Evolutionary conservation across 1,284 basidiomycete genomes (phyloP).

Genomic region (Rhodotorula sp.): DNA sequence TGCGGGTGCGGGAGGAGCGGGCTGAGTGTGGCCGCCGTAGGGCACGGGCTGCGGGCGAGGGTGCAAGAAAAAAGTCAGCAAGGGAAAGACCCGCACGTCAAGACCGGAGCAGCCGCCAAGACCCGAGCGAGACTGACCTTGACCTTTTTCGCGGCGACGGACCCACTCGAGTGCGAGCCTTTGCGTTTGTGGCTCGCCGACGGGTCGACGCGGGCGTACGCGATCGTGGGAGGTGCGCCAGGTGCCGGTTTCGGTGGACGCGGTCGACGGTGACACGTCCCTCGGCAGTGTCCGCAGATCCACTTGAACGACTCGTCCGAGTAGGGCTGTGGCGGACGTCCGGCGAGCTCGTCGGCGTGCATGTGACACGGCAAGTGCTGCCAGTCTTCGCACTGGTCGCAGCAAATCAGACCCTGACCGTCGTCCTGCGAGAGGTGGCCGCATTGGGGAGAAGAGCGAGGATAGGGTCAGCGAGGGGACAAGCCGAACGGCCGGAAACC

Average conservation of each 20-base stretch:
- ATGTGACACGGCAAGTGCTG: conserved; percentile 48
- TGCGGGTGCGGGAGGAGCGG: neutral
- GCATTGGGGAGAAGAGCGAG: neutral
- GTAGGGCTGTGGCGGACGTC: conserved; percentile 37
- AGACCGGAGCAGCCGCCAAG: no score
- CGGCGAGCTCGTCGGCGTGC: conserved; percentile 42
- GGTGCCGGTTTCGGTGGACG: conserved; percentile 22
- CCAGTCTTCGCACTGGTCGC: conserved; percentile 75
- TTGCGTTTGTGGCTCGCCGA: conserved; percentile 6
- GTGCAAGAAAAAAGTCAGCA: no score
- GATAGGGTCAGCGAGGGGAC: neutral
- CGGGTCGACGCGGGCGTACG: conserved; percentile 5
- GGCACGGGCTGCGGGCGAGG: neutral
- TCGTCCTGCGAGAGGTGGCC: conserved; percentile 61
- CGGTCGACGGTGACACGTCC: conserved; percentile 3
- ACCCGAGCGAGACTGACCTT: no score
- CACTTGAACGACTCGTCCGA: conserved; percentile 35
- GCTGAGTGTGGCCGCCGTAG: conserved; percentile 21
- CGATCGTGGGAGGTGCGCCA: neutral
- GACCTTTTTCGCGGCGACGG: conserved; percentile 15
- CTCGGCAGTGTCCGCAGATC: conserved; percentile 29
- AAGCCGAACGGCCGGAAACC: neutral
- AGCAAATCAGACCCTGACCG: conserved; percentile 70
- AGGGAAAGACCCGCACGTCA: no score
- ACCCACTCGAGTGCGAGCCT: neutral